Conservation (phyloP, 768 basidiomycete species). For the Termitomyces sp. region DNA sequence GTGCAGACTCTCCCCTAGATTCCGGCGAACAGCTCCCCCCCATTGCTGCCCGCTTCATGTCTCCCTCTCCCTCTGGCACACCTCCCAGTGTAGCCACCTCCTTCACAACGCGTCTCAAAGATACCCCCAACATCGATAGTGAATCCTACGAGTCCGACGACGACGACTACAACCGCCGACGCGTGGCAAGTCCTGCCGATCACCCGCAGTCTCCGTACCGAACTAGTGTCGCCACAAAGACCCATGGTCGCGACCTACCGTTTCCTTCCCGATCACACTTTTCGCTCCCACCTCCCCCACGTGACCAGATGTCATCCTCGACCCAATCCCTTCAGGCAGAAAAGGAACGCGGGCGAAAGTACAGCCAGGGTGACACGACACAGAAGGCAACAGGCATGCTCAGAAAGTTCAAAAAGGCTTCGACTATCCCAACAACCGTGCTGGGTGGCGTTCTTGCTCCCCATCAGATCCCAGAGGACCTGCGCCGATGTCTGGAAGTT, state of each 20-base stretch:
- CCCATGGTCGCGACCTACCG: constrained; percentile 49
- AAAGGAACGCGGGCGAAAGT: constrained; percentile 45
- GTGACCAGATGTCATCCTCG: constrained; percentile 52
- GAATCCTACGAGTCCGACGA: constrained; percentile 72
- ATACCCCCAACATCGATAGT: constrained; percentile 64
- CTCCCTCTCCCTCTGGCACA: constrained; percentile 51
- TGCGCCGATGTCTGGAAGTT: constrained; percentile 82
- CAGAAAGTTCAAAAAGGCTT: constrained; percentile 67
- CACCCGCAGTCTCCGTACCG: constrained; percentile 82
- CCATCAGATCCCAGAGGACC: constrained; percentile 81
- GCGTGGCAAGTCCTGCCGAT: constrained; percentile 34
- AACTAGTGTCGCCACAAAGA: constrained; percentile 38
- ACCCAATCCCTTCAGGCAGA: constrained; percentile 69
- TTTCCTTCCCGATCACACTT: constrained; percentile 81
- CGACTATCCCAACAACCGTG: constrained; percentile 43
- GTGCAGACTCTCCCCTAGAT: constrained; percentile 64
- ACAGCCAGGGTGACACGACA: constrained; percentile 41
- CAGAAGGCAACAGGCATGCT: constrained; percentile 47
- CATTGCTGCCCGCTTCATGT: constrained; percentile 91
- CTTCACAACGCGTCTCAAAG: constrained; percentile 42
- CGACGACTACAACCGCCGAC: constrained; percentile 47
- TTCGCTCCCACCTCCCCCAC: constrained; percentile 67
- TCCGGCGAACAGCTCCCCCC: constrained; percentile 75
- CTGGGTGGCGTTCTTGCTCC: constrained; percentile 61
- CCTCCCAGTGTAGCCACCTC: constrained; percentile 25